Conservation (phyloP, 1,284 basidiomycete genomes). For the Polyporus tsugae region DNA sequence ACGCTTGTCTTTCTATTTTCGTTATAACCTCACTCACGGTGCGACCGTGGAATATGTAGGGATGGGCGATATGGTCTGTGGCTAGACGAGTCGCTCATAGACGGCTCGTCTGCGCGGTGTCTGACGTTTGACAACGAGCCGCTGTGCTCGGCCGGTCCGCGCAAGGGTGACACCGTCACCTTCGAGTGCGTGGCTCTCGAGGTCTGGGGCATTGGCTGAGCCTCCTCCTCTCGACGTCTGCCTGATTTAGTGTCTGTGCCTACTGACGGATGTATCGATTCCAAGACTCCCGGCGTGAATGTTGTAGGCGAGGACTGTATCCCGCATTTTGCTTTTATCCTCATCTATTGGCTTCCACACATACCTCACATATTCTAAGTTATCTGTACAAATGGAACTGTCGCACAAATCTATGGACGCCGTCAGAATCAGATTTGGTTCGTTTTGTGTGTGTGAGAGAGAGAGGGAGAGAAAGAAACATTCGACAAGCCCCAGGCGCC, state of each 20-base stretch:
- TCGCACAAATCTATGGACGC: background rate
- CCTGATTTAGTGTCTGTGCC: background rate
- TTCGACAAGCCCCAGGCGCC: no score
- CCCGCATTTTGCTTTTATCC: background rate
- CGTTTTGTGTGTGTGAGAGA: no score
- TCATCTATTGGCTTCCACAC: background rate
- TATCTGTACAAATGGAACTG: background rate
- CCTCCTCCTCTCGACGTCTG: background rate
- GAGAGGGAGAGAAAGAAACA: no score
- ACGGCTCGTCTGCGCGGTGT: conserved; percentile 86
- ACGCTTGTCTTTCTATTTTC: conserved; percentile 23
- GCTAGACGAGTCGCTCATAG: conserved; percentile 84
- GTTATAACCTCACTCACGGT: background rate
- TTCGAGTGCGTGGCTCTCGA: conserved; percentile 91
- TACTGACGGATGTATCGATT: background rate
- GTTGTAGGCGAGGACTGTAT: background rate
- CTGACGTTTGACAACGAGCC: conserved; percentile 91
- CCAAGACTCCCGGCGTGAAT: background rate
- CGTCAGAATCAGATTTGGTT: no score
- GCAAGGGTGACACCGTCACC: conserved; percentile 56
- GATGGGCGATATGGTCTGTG: conserved; percentile 91
- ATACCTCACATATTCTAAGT: background rate
- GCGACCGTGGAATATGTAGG: conserved; percentile 47
- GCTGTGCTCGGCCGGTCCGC: conserved; percentile 63
- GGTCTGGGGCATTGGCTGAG: conserved; percentile 77